These are phyloP conservation scores for Dothiorella sarmentorum DNA, from an alignment of 2,329 filamentous ascomycete genomes.

Conservation along the genomic window DNA sequence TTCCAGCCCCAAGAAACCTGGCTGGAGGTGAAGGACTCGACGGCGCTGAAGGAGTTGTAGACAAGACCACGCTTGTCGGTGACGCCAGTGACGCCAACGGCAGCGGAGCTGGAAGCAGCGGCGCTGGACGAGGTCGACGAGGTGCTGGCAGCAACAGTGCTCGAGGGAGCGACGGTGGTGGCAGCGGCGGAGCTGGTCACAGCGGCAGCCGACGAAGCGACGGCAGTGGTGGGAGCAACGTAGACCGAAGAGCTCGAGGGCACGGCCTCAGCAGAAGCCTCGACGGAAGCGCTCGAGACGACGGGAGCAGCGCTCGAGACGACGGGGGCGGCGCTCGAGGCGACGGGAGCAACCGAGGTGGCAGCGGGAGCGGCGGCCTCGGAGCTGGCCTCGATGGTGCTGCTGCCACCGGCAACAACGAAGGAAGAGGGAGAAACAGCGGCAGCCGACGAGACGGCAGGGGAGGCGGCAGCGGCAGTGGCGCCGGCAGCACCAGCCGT, in stretches of 20 bases:
- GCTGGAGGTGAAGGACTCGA: conserved; percentile 44
- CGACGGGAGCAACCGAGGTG: conserved; percentile 22
- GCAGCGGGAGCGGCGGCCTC: conserved; percentile 15
- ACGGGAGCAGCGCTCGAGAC: conserved; percentile 20
- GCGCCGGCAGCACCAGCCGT: conserved; percentile 8
- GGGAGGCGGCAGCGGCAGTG: conserved; percentile 14
- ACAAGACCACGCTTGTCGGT: conserved; percentile 58
- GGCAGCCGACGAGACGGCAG: conserved; percentile 21
- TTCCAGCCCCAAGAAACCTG: conserved; percentile 60
- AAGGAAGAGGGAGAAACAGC: conserved; percentile 18
- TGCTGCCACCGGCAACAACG: conserved; percentile 17
- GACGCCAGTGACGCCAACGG: conserved; percentile 21
- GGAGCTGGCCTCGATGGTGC: conserved; percentile 16
- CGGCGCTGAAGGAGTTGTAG: conserved; percentile 56
- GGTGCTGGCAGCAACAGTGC: conserved; percentile 20
- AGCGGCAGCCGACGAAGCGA: not conserved
- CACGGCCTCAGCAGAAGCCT: not conserved
- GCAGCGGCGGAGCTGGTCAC: not conserved
- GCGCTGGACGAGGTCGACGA: conserved; percentile 22
- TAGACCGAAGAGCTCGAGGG: not conserved
- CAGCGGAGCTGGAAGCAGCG: conserved; percentile 20
- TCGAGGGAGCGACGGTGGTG: not conserved
- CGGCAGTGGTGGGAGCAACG: not conserved
- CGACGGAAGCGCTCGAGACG: conserved; percentile 1
- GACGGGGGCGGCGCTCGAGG: conserved; percentile 3